Evolutionary conservation across 352 stramenopile species (phyloP), one percentile per base, ranked within the genome.

Genomic region (Pythium aquatile): DNA sequence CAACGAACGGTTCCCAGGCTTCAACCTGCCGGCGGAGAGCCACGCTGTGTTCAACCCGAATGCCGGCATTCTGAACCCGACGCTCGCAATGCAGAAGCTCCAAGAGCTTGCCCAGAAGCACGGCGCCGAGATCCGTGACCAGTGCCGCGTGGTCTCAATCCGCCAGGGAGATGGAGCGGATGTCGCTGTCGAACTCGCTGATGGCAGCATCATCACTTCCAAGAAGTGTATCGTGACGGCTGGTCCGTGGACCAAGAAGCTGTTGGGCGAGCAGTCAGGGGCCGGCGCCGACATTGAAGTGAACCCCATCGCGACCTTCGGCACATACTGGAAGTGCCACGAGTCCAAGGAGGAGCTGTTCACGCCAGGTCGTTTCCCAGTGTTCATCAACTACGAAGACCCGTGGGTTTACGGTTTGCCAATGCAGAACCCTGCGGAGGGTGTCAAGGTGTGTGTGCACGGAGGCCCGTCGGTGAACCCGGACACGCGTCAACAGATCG

Each of bases 401-500:
- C 73, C 78, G 0, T 74, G 74, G 39, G 44, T 87, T 5, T 91
- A 91, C 37, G 82, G 78, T 13, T 63, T 91, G 29, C 75, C 77
- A 0, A 78, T 86, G 69, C 70, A 80, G 40, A 59, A 81, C 32
- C 39, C 58, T 8, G 32, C 63, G 2, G 68, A 83, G 55, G 87
- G 82, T 24, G 75, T 93, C 28, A 96, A 96, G 63, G 81, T 94
- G 68, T 91, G 81, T 20, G 65, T 78, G 20, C 88, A 96, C 55
- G 65, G 82, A 32, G 77, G 72, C 28, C 74, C 76, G 1, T 47
- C 63, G 2, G 69, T 89, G 6, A 73, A 91, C 53, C 73, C 79
- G 8, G 70, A 85, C 29, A 61, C 55, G 4, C 77, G 77, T 42
- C 69, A 78, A 11, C 66, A 75, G 0, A 71, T 83, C 8, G 46